Conservation (phyloP, 2,329 filamentous ascomycete genomes). For the Aspergillus sp. region DNA sequence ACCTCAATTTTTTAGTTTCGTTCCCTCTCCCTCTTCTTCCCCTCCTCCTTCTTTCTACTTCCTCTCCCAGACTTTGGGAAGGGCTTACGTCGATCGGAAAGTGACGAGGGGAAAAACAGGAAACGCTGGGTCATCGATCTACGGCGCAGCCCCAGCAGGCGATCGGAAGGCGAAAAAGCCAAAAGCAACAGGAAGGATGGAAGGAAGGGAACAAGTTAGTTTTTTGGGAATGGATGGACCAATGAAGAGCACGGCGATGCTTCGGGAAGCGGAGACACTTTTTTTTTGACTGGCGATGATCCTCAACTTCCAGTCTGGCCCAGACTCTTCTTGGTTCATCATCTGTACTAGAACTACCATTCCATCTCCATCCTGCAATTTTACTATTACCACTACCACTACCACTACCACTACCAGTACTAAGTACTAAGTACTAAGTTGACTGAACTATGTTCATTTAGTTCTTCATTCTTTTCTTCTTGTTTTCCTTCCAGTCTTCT, state of each 20-base stretch:
- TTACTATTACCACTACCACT: no score
- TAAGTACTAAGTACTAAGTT: no score
- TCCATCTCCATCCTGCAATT: neutral
- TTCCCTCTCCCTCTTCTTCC: no score
- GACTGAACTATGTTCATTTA: no score
- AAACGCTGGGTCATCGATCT: neutral
- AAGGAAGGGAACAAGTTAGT: neutral
- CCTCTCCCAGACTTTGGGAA: no score
- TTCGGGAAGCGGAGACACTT: conserved; percentile 2
- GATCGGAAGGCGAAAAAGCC: neutral
- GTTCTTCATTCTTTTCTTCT: neutral
- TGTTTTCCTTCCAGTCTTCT: no score
- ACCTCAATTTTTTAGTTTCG: no score
- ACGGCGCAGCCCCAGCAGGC: neutral
- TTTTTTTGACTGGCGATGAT: conserved; percentile 3
- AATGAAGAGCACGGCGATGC: conserved; percentile 4
- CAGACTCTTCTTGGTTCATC: conserved; percentile 5
- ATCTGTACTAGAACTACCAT: neutral
- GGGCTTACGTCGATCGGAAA: no score
- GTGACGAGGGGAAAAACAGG: no score
- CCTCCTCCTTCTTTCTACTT: no score
- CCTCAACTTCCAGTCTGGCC: conserved; percentile 5
- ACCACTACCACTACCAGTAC: no score
- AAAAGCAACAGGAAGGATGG: neutral
- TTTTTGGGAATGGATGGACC: neutral